Conservation (phyloP, 1,139 yeast genomes). For the Saccharomyces hybrid region DNA sequence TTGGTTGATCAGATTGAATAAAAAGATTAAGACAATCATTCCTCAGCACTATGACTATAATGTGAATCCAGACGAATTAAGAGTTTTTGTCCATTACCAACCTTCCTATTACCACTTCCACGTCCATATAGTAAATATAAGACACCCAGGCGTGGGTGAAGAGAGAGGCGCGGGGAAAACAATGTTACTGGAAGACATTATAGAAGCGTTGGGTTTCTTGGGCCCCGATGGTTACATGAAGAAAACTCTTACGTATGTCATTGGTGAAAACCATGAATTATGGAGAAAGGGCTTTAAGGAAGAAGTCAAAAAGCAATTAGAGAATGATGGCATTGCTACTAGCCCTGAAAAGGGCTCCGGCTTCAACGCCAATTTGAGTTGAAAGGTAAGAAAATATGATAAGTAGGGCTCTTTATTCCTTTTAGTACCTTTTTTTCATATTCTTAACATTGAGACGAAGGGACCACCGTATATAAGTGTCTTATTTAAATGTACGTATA, state of each 20-base stretch:
- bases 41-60: conserved; percentile 39
- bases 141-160: conserved; percentile 65
- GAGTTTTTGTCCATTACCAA: conserved; percentile 81
- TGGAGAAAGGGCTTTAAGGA: conserved; percentile 42
- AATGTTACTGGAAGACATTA: conserved; percentile 68
- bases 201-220: conserved; percentile 54
- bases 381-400: too few relatives aligned
- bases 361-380: background rate
- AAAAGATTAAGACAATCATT: conserved; percentile 43
- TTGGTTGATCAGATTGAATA: conserved; percentile 45
- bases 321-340: conserved; percentile 26
- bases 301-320: conserved; percentile 22
- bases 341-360: background rate
- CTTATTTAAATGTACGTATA: background rate
- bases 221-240: conserved; percentile 48
- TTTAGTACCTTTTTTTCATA: too few relatives aligned
- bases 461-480: background rate
- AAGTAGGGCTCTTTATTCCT: too few relatives aligned
- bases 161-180: conserved; percentile 78
- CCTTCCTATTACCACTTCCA: conserved; percentile 97
- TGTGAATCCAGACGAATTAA: conserved; percentile 40
- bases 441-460: background rate
- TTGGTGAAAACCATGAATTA: conserved; percentile 74
- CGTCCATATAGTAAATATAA: conserved; percentile 76
- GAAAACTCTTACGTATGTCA: conserved; percentile 44